phyloP scores from a whole-genome alignment of 129 eudicot genomes.

The Escallonia herrerae region DNA sequence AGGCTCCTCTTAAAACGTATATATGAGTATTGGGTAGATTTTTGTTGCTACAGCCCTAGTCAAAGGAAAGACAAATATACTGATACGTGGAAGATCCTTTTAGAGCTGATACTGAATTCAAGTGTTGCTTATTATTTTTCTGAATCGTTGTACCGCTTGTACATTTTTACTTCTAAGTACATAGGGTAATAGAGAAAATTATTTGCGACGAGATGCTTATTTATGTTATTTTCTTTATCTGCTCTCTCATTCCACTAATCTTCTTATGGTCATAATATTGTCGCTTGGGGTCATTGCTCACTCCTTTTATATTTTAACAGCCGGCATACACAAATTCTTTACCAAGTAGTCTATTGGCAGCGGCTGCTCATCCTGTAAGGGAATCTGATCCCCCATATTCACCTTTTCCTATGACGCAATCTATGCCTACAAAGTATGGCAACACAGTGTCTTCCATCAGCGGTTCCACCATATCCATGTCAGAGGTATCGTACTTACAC shows the following conservation, averaged over 20 bases:
- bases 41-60: too few relatives aligned
- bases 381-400: constrained; percentile 83
- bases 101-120: too few relatives aligned
- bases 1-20: too few relatives aligned
- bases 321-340: constrained; percentile 57
- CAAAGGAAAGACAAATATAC: too few relatives aligned
- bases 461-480: constrained; percentile 62
- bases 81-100: too few relatives aligned
- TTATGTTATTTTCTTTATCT: too few relatives aligned
- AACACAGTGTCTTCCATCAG: constrained; percentile 49
- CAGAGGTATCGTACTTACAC: constrained; percentile 51
- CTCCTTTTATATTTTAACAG: constrained; percentile 15
- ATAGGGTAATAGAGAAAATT: too few relatives aligned
- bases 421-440: constrained; percentile 60
- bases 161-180: too few relatives aligned
- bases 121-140: too few relatives aligned
- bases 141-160: too few relatives aligned
- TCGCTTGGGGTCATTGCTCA: neutral
- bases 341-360: constrained; percentile 58
- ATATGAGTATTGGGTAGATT: too few relatives aligned
- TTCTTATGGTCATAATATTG: neutral
- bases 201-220: too few relatives aligned
- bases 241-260: neutral
- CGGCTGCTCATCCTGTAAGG: constrained; percentile 57
- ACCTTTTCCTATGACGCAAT: constrained; percentile 58